phyloP scores from a whole-genome alignment of 352 stramenopile species.

The Globisporangium iwayamae region DNA sequence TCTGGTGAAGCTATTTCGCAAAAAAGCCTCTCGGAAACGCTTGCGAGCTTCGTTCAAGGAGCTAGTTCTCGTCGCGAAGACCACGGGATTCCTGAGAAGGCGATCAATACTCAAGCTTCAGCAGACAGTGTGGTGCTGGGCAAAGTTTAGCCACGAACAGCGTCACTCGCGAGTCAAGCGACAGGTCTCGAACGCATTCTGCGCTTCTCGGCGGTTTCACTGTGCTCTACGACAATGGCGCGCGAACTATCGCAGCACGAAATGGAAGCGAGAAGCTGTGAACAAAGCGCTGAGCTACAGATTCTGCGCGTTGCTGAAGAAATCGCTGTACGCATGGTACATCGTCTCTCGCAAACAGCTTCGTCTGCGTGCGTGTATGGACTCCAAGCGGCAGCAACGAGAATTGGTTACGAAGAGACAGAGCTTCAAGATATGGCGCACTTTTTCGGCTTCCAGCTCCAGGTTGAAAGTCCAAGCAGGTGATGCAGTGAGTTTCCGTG shows the following conservation, averaged over 20 bases:
- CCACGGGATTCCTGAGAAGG: constrained; percentile 14
- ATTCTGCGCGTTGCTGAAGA: constrained; percentile 24
- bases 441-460: background rate
- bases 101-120: constrained; percentile 3
- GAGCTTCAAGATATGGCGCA: constrained; percentile 3
- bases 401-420: background rate
- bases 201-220: constrained; percentile 1
- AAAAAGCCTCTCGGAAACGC: constrained; percentile 22
- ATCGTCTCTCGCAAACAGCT: constrained; percentile 13
- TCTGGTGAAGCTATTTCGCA: constrained; percentile 41
- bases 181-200: constrained; percentile 10
- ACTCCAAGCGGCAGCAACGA: background rate
- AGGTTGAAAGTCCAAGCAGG: background rate
- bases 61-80: constrained; percentile 15
- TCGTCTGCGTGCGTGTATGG: constrained; percentile 19
- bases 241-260: background rate
- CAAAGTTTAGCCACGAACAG: background rate
- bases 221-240: constrained; percentile 16
- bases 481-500: background rate
- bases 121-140: constrained; percentile 6
- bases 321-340: constrained; percentile 29
- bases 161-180: background rate
- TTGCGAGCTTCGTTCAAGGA: constrained; percentile 19
- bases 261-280: background rate
- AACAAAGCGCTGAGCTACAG: constrained; percentile 27